Evolutionary conservation across 23 red algal genomes (phyloP).

Genomic region (Agarophyton chilense): DNA sequence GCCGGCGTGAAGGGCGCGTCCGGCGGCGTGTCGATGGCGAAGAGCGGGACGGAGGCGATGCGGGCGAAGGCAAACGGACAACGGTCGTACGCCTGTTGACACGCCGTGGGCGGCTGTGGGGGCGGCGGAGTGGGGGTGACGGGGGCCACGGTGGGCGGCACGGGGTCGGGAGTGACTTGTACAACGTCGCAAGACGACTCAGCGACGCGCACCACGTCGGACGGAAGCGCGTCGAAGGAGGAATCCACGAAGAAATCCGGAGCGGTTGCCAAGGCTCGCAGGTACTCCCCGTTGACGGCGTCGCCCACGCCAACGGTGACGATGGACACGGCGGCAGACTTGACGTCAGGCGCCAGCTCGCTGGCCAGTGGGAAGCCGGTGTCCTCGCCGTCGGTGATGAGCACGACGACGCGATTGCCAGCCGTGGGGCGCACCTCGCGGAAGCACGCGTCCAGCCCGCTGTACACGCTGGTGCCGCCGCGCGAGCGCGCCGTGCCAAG

Average conservation of each 20-base stretch:
- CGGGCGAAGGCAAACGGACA: not conserved
- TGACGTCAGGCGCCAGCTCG: not conserved
- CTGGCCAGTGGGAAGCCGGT: not conserved
- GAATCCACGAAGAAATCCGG: conserved; percentile 4
- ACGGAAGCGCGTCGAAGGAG: not conserved
- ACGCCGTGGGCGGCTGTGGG: not conserved
- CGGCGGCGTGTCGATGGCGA: not conserved
- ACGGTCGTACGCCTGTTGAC: not conserved
- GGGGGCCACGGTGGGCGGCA: not conserved
- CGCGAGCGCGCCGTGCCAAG: not conserved
- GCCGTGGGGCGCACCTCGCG: not conserved
- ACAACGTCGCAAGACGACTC: conserved; percentile 20
- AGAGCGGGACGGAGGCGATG: not conserved
- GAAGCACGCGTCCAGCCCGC: not conserved
- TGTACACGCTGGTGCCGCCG: not conserved
- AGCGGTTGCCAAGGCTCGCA: not conserved
- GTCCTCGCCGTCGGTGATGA: conserved; percentile 9
- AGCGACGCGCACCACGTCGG: not conserved
- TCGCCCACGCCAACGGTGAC: conserved; percentile 4
- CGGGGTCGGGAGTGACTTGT: not conserved
- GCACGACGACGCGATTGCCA: not conserved
- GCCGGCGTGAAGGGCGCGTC: not conserved
- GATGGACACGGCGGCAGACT: not conserved
- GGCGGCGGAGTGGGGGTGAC: too few species aligned
- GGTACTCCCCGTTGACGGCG: not conserved